Conservation (phyloP, 2,329 filamentous ascomycete species). For the Calycina marina region DNA sequence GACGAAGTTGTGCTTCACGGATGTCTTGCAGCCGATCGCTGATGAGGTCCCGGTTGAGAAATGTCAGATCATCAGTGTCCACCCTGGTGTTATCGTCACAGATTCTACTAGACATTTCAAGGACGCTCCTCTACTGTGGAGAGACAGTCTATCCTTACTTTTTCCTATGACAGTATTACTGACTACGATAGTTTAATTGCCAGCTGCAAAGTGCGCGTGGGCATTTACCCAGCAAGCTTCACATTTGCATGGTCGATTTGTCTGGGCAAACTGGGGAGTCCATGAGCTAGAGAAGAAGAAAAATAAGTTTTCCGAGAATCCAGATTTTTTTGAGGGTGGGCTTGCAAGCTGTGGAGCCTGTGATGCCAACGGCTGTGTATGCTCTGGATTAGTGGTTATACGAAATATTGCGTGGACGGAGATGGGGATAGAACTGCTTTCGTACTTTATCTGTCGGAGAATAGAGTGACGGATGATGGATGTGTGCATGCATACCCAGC, state of each 20-base stretch:
- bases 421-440: no score
- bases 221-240: slow-evolving; percentile 23
- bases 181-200: not conserved
- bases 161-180: not conserved
- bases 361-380: no score
- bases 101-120: slow-evolving; percentile 1
- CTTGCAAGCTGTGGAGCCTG: not conserved
- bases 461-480: no score
- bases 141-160: not conserved
- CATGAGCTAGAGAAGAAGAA: slow-evolving; percentile 26
- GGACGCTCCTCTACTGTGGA: not conserved
- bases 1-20: slow-evolving; percentile 1
- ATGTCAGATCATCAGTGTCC: slow-evolving; percentile 1
- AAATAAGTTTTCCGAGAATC: slow-evolving; percentile 1
- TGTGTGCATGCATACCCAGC: no score
- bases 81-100: slow-evolving; percentile 2
- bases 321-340: slow-evolving; percentile 2
- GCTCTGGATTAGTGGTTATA: no score
- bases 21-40: not conserved
- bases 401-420: no score
- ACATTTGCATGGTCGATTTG: slow-evolving; percentile 29
- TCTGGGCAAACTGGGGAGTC: slow-evolving; percentile 35
- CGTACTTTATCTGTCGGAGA: no score
- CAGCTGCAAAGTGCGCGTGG: slow-evolving; percentile 3
- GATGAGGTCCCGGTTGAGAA: slow-evolving; percentile 1